A percentile compares a stretch with the other conserved stretches of the same genome.
Evolutionary conservation across 73 alveolate species (phyloP).

Genomic region (Paramecium sexaurelia): DNA sequence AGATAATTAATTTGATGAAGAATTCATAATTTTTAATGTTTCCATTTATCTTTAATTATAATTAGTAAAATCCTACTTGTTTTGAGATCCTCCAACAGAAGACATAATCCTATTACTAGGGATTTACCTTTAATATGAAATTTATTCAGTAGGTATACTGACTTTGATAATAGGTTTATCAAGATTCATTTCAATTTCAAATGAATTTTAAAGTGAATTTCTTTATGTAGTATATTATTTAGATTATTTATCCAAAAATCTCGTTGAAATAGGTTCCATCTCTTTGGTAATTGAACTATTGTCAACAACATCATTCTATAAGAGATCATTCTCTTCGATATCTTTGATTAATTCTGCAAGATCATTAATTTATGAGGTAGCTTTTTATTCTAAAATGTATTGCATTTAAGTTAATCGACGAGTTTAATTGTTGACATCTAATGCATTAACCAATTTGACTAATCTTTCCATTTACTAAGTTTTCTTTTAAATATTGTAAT

Average conservation of each 20-base stretch:
- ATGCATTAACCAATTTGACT: background rate
- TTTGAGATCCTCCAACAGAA: background rate
- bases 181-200: background rate
- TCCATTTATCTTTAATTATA: background rate
- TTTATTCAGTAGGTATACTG: background rate
- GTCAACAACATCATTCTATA: background rate
- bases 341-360: slow-evolving; percentile 4
- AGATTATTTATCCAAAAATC: background rate
- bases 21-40: background rate
- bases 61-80: background rate
- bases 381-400: background rate
- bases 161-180: background rate
- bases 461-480: slow-evolving; percentile 18
- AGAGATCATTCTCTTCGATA: background rate
- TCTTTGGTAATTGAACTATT: background rate
- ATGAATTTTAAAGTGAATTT: background rate
- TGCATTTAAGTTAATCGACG: background rate
- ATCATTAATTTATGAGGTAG: background rate
- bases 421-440: background rate
- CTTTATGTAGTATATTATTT: background rate
- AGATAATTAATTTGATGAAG: slow-evolving; percentile 7
- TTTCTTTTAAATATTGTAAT: background rate
- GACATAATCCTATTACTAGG: background rate
- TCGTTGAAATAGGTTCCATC: background rate
- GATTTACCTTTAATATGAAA: background rate